Evolutionary conservation across 2,329 filamentous ascomycete genomes (phyloP), one percentile per base, ranked within the genome.

Genomic region (Trichoderma sp.): DNA sequence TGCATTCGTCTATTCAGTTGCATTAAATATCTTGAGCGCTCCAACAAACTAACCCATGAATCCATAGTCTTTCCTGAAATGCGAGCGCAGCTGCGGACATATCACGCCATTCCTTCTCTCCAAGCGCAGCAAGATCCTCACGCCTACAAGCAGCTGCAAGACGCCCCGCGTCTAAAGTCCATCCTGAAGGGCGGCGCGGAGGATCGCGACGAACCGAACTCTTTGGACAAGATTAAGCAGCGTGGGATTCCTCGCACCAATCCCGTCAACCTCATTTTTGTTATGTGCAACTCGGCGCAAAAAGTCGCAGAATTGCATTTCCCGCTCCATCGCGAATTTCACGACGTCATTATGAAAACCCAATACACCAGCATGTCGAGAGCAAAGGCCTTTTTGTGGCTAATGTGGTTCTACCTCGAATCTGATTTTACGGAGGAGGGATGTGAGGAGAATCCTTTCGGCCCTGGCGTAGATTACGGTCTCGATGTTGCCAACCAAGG

Each of bases 361-460:
- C 92, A 93, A 28, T 88, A 94, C 73, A 93, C 91, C 71, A 98
- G 95, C 81, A 84, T 86, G 75, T 97, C 93, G 73, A 89, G 96
- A 74, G 95, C 96, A 1, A 90, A 85, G 58, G 95, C 95, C 0
- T 99, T 99, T 76, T 84, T 99, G 23, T 99, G 96, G 96, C 85
- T 99, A 74, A 97, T 99, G 90, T 99, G 96, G 96, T 98, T 96
- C 85, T 98, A 99, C 79, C 87, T 99, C 20, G 96, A 99, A 80
- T 97, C 95, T 32, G 94, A 98, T 79, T 98, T 98, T 76, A 93
- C 93, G 0, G 90, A 92, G 76, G 93, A 97, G 77, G 94, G 93
- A 70, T 95, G 94, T 58, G 87, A 93, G 62, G 91, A 93, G 76
- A 99, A 99, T 77, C 96, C 96, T 0, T 99, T 98, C 77, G 96